phyloP scores from a whole-genome alignment of 106 monocot genomes.

The Allium cepa region DNA sequence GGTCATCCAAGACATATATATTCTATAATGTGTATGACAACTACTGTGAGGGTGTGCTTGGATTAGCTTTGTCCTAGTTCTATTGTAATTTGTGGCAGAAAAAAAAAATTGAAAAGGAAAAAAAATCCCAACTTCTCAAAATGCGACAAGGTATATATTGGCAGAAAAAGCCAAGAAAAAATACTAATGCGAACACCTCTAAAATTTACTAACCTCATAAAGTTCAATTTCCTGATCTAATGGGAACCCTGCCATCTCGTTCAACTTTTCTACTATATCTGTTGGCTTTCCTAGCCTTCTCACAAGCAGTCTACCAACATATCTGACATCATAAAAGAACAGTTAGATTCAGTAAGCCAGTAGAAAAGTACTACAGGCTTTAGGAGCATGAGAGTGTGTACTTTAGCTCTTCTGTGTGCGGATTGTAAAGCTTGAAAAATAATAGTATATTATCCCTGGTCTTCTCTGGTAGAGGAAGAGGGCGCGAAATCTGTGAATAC shows the following conservation, averaged over 20 bases:
- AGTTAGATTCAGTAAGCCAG: not conserved
- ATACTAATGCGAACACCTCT: not conserved
- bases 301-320: constrained; percentile 79
- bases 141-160: too few relatives aligned
- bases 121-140: too few relatives aligned
- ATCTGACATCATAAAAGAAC: constrained; percentile 31
- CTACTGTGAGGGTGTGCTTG: too few relatives aligned
- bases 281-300: constrained; percentile 69
- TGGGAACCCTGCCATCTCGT: constrained; percentile 89
- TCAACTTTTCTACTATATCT: constrained; percentile 76
- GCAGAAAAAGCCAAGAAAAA: not conserved
- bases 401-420: constrained; percentile 88
- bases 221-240: constrained; percentile 83
- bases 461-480: constrained; percentile 69
- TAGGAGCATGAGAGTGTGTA: constrained; percentile 13
- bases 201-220: constrained; percentile 53
- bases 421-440: constrained; percentile 93
- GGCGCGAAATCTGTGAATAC: constrained; percentile 42
- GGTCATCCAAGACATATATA: not conserved
- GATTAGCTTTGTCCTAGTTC: too few relatives aligned
- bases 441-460: constrained; percentile 90
- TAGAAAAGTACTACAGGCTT: not conserved
- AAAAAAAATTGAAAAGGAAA: too few relatives aligned
- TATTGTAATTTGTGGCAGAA: too few relatives aligned
- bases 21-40: too few relatives aligned